Conservation (phyloP, 1,284 basidiomycete species). For the Melampsora abietis-canadensis region DNA sequence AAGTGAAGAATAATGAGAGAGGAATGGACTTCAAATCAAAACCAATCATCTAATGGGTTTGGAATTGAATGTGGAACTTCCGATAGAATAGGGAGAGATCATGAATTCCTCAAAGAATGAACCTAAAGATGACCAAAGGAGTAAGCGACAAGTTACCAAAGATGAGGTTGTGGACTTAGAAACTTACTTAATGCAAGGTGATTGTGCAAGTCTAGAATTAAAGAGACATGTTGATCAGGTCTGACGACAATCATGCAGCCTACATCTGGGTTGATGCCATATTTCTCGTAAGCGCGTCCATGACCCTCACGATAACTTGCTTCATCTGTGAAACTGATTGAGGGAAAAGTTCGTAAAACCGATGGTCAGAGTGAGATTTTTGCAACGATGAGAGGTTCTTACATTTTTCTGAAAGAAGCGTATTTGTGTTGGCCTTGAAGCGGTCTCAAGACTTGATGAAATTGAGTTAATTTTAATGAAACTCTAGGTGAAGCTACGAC, state of each 20-base stretch:
- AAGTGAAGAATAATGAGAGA: no score
- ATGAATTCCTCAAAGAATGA: no score
- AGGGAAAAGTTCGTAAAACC: conserved; percentile 44
- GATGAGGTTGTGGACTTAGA: background rate
- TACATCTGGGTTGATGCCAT: conserved; percentile 52
- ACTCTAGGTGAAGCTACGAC: conserved; percentile 44
- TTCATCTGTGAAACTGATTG: conserved; percentile 51
- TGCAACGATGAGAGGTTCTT: background rate
- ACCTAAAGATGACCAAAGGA: no score
- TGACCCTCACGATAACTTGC: conserved; percentile 51
- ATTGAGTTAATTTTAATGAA: conserved; percentile 40
- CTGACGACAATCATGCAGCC: conserved; percentile 53
- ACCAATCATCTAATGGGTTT: no score
- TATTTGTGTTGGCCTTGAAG: conserved; percentile 38
- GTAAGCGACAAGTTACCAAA: no score
- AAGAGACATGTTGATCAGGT: conserved; percentile 52
- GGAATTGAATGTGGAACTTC: no score
- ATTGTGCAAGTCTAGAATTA: conserved; percentile 45
- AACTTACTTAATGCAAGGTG: conserved; percentile 43
- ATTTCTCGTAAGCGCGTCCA: conserved; percentile 53
- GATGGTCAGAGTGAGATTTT: no score
- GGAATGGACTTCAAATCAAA: no score
- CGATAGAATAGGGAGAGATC: no score
- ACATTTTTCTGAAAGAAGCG: conserved; percentile 14
- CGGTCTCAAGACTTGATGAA: conserved; percentile 45